These are phyloP conservation scores for Mycena metata DNA, from an alignment of 768 basidiomycete genomes.

Conservation along the genomic window DNA sequence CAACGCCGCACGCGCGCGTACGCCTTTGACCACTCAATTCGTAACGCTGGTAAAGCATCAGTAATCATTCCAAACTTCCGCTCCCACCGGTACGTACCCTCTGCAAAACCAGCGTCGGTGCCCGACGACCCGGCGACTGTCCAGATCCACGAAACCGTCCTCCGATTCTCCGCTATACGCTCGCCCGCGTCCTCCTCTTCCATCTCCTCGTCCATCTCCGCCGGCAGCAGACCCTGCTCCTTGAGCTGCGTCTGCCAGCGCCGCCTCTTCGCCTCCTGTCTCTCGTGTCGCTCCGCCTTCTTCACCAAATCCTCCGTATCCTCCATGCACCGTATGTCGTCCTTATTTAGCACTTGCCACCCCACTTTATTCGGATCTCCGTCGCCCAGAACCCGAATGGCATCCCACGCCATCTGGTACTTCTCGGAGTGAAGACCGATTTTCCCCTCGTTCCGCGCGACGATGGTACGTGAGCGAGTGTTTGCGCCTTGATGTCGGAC, in stretches of 20 bases:
- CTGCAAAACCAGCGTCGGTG: constrained; percentile 6
- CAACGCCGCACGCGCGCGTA: constrained; percentile 7
- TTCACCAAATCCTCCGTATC: constrained; percentile 2
- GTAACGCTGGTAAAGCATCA: background rate
- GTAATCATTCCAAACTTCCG: too few relatives aligned
- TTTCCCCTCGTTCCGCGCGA: constrained; percentile 28
- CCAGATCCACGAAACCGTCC: constrained; percentile 21
- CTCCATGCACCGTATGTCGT: background rate
- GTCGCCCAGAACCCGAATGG: background rate
- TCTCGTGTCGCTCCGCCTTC: background rate
- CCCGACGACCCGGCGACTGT: background rate
- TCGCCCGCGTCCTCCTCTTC: background rate
- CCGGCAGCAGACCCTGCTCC: background rate
- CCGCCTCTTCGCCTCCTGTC: too few relatives aligned
- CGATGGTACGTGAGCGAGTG: constrained; percentile 20
- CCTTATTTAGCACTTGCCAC: too few relatives aligned
- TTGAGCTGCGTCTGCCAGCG: background rate
- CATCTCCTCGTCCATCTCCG: too few relatives aligned
- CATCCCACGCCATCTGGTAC: constrained; percentile 22
- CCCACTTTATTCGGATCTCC: too few relatives aligned
- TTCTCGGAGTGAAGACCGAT: constrained; percentile 16
- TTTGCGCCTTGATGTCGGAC: constrained; percentile 15
- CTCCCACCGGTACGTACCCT: background rate
- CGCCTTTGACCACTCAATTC: constrained; percentile 32
- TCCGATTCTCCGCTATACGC: background rate